A percentile compares a stretch with the other conserved stretches of the same genome.
phyloP scores from a whole-genome alignment of 805 yeast genomes.

The Candida pseudoglaebosa region DNA sequence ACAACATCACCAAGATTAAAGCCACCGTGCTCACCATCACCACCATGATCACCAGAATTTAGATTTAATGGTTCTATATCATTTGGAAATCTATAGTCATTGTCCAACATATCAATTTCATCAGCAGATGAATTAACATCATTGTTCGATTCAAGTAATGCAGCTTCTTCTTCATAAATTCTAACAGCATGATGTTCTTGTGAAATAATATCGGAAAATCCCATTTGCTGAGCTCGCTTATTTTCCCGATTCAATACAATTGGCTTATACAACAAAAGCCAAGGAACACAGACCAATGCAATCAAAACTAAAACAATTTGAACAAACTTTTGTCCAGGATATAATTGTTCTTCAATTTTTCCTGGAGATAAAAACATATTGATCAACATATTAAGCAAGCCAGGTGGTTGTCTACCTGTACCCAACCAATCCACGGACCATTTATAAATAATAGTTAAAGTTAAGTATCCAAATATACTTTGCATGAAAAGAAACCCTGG shows the following conservation, averaged over 20 bases:
- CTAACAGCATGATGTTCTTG: constrained; percentile 38
- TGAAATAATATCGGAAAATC: constrained; percentile 35
- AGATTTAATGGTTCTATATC: constrained; percentile 31
- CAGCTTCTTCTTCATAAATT: constrained; percentile 6
- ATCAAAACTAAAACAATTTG: constrained; percentile 68
- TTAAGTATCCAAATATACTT: constrained; percentile 89
- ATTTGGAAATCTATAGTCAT: constrained; percentile 13
- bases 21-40: constrained; percentile 52
- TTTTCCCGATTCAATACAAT: constrained; percentile 58
- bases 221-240: constrained; percentile 47
- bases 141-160: constrained; percentile 18
- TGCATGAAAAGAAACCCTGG: constrained; percentile 96
- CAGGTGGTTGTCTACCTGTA: constrained; percentile 78
- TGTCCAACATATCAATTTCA: constrained; percentile 17
- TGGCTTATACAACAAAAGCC: constrained; percentile 85
- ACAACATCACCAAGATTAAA: constrained; percentile 87
- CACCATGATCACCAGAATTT: constrained; percentile 39
- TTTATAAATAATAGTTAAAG: constrained; percentile 83
- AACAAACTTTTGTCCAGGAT: constrained; percentile 70
- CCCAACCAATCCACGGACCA: constrained; percentile 93
- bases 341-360: constrained; percentile 71
- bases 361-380: constrained; percentile 96
- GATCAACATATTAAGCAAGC: constrained; percentile 89
- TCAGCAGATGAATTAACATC: constrained; percentile 20
- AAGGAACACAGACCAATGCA: constrained; percentile 91